Base-by-base conservation (phyloP, 2,329 filamentous ascomycete genomes). In the Aspergillus terreus region DNA sequence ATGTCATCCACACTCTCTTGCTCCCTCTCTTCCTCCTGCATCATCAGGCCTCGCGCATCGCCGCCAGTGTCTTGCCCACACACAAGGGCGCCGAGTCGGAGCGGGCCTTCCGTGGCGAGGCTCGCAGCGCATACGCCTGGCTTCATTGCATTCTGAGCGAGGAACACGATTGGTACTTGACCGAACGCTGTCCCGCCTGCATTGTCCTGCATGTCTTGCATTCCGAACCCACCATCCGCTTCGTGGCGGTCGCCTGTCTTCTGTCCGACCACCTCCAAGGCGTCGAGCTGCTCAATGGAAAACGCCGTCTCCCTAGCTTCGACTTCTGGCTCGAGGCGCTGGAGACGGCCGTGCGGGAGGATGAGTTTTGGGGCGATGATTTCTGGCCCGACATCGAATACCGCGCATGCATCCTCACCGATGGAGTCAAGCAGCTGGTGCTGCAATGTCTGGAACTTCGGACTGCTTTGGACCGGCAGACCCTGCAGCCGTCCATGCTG, bases 21-120 rank as follows among this genome's bases (percentile, higher is more conserved):
- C 76, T 81, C 46, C 82, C 81, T n/a, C 68, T 84, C 7, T 78
- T 81, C 32, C 72, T 81, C 54, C 74, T 84, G 48, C 80, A 79
- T 65, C 72, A 75, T 52, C 78, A 79, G 56, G 79, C 81, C n/a
- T 75, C 76, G 27, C 71, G 71, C 1, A 71, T 82, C 30, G 81
- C 81, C 2, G 70, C 75, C 27, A 73, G 73, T 19, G 75, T 74
- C 1, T 71, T 82, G 9, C 76, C 76, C 51, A 76, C 72, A 27
- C 66, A 67, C 38, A 75, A 74, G 51, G 71, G 72, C 14, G 73
- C 77, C 49, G 81, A 83, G 51, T 73, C 80, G 4, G 81, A 83
- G 60, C 74, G 80, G 40, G 81, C 80, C 2, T 84, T 82, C 63
- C 73, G 76, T 1, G 78, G 79, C 4, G 77, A 80, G 47, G 80